A percentile compares a stretch with the other conserved stretches of the same genome.
Evolutionary conservation across 164 flowering plant genomes (phyloP).

Genomic region (Magnolia changhungtana): DNA sequence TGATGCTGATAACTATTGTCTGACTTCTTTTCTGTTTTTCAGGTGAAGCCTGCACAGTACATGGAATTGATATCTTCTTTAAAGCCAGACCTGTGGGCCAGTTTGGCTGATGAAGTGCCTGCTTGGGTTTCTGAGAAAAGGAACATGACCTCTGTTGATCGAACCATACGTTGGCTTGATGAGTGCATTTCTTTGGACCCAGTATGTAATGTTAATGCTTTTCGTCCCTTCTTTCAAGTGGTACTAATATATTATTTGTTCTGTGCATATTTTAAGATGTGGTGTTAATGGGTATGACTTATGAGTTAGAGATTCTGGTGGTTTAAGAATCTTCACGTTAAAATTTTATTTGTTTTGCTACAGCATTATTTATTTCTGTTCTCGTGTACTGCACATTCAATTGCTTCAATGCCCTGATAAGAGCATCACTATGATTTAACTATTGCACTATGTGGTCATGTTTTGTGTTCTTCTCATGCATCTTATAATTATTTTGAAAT

Average conservation of each 20-base stretch:
- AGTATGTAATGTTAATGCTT: conserved; percentile 24
- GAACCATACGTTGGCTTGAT: conserved; percentile 85
- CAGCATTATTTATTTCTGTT: too few relatives aligned
- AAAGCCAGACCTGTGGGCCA: conserved; percentile 73
- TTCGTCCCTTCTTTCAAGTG: conserved; percentile 4
- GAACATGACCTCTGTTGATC: conserved; percentile 72
- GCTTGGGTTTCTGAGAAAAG: conserved; percentile 74
- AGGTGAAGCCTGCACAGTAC: conserved; percentile 73
- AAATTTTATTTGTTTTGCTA: too few relatives aligned
- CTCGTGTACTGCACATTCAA: too few relatives aligned
- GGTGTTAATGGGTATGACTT: not conserved
- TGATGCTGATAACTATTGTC: not conserved
- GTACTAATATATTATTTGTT: not conserved
- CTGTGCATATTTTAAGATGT: not conserved
- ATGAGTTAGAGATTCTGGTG: too few relatives aligned
- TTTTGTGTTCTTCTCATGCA: not conserved
- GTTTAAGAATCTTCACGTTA: too few relatives aligned
- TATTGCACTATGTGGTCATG: too few relatives aligned
- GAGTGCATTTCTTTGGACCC: conserved; percentile 57
- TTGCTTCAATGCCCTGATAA: not conserved
- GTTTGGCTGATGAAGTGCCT: conserved; percentile 91
- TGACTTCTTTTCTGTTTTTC: conserved; percentile 6
- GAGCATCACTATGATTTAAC: not conserved
- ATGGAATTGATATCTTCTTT: conserved; percentile 63
- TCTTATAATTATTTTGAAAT: not conserved